phyloP scores from a whole-genome alignment of 169 alveolate genomes.

The Cyclospora cayetanensis region DNA sequence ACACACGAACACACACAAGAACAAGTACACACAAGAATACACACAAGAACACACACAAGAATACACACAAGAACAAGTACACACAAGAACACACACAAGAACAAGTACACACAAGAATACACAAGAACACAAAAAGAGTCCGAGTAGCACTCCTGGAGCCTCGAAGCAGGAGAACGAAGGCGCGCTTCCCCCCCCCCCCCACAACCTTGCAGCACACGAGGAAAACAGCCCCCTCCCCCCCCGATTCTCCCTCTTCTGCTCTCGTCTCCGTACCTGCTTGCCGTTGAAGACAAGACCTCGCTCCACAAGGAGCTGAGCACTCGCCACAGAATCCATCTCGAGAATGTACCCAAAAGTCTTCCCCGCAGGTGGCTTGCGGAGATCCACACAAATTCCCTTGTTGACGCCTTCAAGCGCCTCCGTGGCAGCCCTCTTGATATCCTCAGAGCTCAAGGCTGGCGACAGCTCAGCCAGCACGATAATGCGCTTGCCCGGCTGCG shows the following conservation, averaged over 20 bases:
- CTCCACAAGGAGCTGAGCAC: conserved; percentile 52
- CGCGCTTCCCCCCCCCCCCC: not conserved
- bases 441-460: conserved; percentile 1
- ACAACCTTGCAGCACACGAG: not conserved
- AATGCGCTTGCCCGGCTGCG: not conserved
- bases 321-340: conserved; percentile 45
- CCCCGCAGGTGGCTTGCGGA: conserved; percentile 44
- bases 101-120: no score
- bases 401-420: conserved; percentile 17
- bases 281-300: conserved; percentile 54
- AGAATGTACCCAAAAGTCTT: conserved; percentile 14
- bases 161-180: not conserved
- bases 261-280: conserved; percentile 16
- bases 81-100: no score
- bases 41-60: no score
- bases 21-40: no score
- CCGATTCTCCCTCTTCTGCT: not conserved
- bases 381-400: conserved; percentile 36
- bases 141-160: no score
- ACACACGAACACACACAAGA: no score
- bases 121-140: no score
- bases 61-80: no score
- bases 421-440: not conserved
- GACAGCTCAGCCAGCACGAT: conserved; percentile 52
- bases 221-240: not conserved